Percentiles rank a stretch among this genome's conserved stretches.
phyloP scores from a whole-genome alignment of 2,329 filamentous ascomycete species.

The Nectriaceae sp. region DNA sequence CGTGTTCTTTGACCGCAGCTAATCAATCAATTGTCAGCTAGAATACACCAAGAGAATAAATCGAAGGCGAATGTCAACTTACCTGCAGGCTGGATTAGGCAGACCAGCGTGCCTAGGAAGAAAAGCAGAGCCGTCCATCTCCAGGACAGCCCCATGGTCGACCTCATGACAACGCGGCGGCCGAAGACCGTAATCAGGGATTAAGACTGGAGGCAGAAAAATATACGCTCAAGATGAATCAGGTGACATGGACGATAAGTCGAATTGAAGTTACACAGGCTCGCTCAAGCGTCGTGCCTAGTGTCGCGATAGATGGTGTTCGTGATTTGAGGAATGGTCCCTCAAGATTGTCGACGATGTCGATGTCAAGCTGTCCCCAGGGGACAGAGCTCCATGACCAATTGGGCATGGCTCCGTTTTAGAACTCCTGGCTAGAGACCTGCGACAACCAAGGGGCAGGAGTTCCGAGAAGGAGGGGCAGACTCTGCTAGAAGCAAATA shows the following conservation, averaged over 20 bases:
- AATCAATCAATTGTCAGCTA: conserved; percentile 22
- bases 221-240: background rate
- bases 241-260: conserved; percentile 6
- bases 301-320: conserved; percentile 7
- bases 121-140: conserved; percentile 67
- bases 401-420: conserved; percentile 21
- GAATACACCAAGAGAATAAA: background rate
- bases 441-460: background rate
- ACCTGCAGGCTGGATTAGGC: conserved; percentile 67
- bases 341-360: conserved; percentile 1
- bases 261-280: conserved; percentile 9
- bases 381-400: conserved; percentile 22
- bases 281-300: conserved; percentile 2
- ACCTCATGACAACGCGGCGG: conserved; percentile 49
- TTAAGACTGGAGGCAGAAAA: conserved; percentile 3
- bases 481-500: background rate
- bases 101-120: conserved; percentile 59
- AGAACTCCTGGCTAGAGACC: background rate
- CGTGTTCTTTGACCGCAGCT: conserved; percentile 91
- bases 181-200: conserved; percentile 14
- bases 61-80: conserved; percentile 30
- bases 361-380: conserved; percentile 30
- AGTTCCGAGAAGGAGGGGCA: background rate
- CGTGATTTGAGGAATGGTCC: background rate
- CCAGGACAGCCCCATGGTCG: conserved; percentile 51